Conservation (phyloP, 78 protist genomes). For the Dictyostelium intermedium region DNA sequence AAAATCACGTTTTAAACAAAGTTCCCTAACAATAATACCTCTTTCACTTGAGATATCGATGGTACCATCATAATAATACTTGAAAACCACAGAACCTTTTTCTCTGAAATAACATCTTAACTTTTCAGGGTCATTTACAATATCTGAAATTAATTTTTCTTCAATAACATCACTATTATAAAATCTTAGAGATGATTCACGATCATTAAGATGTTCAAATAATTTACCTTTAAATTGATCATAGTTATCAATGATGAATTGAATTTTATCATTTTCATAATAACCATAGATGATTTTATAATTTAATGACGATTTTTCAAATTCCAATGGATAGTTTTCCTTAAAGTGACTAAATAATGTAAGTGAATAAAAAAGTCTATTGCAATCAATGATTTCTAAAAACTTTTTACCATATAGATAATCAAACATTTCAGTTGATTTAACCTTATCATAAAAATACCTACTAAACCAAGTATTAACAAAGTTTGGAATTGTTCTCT, state of each 20-base stretch:
- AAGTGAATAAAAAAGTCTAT: background rate
- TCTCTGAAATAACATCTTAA: background rate
- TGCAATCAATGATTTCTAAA: background rate
- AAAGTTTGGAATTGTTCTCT: background rate
- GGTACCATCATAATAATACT: background rate
- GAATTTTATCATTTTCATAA: background rate
- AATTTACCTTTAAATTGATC: background rate
- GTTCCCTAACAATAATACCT: background rate
- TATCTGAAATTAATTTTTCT: background rate
- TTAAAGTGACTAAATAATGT: background rate
- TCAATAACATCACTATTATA: background rate
- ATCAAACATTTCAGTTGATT: background rate
- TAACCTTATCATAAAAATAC: background rate
- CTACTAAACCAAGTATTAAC: background rate
- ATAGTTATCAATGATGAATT: background rate
- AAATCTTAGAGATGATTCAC: background rate
- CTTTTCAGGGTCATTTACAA: background rate
- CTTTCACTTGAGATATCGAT: background rate
- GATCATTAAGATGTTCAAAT: background rate
- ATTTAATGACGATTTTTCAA: background rate
- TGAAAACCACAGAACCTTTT: background rate
- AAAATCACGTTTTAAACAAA: background rate
- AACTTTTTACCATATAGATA: background rate
- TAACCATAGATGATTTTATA: background rate
- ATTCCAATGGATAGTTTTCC: background rate